Conservation (phyloP, 306 rosid species). For the Argentina anserina region DNA sequence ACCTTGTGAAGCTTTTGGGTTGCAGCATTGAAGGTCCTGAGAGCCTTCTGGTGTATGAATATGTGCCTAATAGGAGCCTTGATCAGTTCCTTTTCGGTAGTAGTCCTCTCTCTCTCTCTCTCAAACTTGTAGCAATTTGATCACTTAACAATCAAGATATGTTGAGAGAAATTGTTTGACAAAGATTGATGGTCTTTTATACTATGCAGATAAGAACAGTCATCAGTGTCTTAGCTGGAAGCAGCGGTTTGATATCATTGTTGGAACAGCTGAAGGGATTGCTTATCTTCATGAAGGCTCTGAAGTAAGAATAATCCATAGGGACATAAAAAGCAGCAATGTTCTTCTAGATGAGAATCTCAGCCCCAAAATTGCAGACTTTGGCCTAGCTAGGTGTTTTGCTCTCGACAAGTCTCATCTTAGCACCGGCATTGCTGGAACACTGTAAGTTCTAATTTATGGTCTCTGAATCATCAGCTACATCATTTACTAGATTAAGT, state of each 20-base stretch:
- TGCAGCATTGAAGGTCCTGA: slow-evolving; percentile 98
- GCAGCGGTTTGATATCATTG: slow-evolving; percentile 54
- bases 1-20: slow-evolving; percentile 75
- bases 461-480: neutral
- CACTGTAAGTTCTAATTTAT: slow-evolving; percentile 56
- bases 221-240: slow-evolving; percentile 65
- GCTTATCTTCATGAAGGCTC: slow-evolving; percentile 80
- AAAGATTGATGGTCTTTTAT: neutral
- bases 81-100: slow-evolving; percentile 78
- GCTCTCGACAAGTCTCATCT: slow-evolving; percentile 68
- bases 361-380: slow-evolving; percentile 77
- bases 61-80: slow-evolving; percentile 60
- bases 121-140: neutral
- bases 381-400: slow-evolving; percentile 84
- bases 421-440: slow-evolving; percentile 91
- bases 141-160: neutral
- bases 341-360: slow-evolving; percentile 78
- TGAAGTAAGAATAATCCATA: slow-evolving; percentile 61
- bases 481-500: neutral
- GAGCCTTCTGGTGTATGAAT: slow-evolving; percentile 84
- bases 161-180: neutral
- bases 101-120: slow-evolving; percentile 5
- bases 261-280: slow-evolving; percentile 87
- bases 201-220: slow-evolving; percentile 54
- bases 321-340: slow-evolving; percentile 91